These are phyloP conservation scores for Waltergamsia citrina DNA, from an alignment of 2,329 filamentous ascomycete genomes.

Conservation along the genomic window DNA sequence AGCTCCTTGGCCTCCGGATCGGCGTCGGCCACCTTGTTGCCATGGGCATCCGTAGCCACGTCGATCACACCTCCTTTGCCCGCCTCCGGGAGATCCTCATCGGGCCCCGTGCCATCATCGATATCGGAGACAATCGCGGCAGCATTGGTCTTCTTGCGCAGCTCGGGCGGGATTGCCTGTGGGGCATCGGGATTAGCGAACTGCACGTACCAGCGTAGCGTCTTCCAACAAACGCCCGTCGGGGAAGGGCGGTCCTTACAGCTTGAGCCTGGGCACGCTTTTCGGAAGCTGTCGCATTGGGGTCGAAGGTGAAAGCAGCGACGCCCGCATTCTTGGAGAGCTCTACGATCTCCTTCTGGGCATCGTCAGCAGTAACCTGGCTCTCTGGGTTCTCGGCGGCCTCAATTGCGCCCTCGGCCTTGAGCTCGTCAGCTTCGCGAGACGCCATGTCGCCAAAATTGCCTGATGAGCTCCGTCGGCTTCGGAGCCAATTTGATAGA, in stretches of 20 bases:
- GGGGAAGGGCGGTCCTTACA: slow-evolving; percentile 39
- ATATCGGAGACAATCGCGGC: slow-evolving; percentile 71
- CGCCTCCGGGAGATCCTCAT: slow-evolving; percentile 70
- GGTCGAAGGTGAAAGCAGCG: slow-evolving; percentile 77
- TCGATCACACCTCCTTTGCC: slow-evolving; percentile 60
- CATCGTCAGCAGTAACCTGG: slow-evolving; percentile 57
- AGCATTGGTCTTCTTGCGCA: slow-evolving; percentile 40
- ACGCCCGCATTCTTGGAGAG: slow-evolving; percentile 73
- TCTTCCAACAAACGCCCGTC: neutral
- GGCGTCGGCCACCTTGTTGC: slow-evolving; percentile 38
- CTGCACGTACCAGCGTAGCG: too few species aligned
- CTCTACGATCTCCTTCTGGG: slow-evolving; percentile 63
- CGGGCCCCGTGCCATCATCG: slow-evolving; percentile 57
- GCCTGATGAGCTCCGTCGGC: too few species aligned
- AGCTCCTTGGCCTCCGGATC: slow-evolving; percentile 42
- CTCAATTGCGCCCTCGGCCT: slow-evolving; percentile 71
- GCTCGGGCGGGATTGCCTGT: slow-evolving; percentile 27
- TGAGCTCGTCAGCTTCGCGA: slow-evolving; percentile 50
- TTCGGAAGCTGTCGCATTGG: slow-evolving; percentile 71
- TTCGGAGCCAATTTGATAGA: too few species aligned
- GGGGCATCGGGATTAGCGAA: slow-evolving; percentile 1
- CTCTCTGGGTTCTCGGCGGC: slow-evolving; percentile 65
- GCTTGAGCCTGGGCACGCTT: slow-evolving; percentile 73
- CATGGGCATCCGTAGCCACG: slow-evolving; percentile 36
- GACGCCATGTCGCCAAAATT: slow-evolving; percentile 20